These are phyloP conservation scores for Massospora cicadina DNA, from an alignment of 371 early-diverging fungal species.

Conservation along the genomic window DNA sequence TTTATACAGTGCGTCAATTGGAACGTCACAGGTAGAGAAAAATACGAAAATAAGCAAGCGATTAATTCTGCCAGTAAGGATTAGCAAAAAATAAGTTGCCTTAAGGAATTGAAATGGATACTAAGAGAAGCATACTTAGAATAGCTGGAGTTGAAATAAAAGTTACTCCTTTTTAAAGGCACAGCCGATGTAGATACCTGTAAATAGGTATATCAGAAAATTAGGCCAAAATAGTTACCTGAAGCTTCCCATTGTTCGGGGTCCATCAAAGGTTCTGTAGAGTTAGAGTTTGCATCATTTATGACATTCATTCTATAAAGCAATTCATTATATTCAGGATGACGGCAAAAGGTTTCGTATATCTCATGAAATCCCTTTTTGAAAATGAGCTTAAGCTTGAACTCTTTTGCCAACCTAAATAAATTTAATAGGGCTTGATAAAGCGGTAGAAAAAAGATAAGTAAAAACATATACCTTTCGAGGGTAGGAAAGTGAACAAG, in stretches of 20 bases:
- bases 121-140: neutral
- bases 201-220: neutral
- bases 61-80: no score
- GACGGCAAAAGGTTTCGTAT: conserved; percentile 36
- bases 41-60: no score
- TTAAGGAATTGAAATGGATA: neutral
- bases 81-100: neutral
- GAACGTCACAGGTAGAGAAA: no score
- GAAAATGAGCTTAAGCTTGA: conserved; percentile 50
- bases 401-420: conserved; percentile 66
- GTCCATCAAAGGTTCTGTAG: neutral
- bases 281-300: neutral
- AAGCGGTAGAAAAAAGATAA: neutral
- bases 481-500: conserved; percentile 74
- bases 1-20: no score
- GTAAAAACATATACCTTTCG: conserved; percentile 28
- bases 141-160: neutral
- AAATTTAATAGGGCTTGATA: conserved; percentile 10
- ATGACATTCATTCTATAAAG: conserved; percentile 72
- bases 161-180: neutral
- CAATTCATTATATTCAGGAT: conserved; percentile 29
- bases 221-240: neutral
- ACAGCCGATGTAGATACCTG: neutral
- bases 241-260: neutral
- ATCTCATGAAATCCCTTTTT: conserved; percentile 66